Base-by-base conservation (phyloP, 768 basidiomycete species). In the Psilocybe subaeruginosa region DNA sequence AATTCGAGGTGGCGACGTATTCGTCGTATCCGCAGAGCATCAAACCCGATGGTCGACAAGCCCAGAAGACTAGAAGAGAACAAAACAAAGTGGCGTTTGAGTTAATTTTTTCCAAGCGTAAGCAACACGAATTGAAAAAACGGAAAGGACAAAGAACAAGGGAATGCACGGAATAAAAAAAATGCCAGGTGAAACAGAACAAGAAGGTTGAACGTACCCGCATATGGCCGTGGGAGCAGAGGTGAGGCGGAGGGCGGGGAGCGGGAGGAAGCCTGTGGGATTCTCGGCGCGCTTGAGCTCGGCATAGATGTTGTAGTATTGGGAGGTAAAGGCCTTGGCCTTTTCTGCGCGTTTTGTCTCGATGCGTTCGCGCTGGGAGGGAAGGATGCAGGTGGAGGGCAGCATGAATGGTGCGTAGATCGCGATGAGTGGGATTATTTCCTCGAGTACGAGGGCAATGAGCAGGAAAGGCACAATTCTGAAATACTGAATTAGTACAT, bases 301-400 rank as follows among this genome's bases (percentile, higher is more conserved):
- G 29, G 61, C 55, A 27, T 82, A 80, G 14, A 78, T 58, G 8
- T 64, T 57, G 19, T 74, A 75, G 59, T 83, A 75, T n/a, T 70
- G 65, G 11, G 72, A 58, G 1, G 80, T 67, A 59, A 79, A 71
- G 27, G 73, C 76, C 4, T 75, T 68, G 12, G 84, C 78, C 67
- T 87, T 84, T 69, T 74, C 81, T 66, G 68, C 80, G 72, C 76
- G 86, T 79, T 72, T 80, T 63, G 71, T 79, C 69, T 76, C 89
- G 79, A 76, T 94, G 76, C 77, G 89, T 71, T 69, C 79, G 39
- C 82, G 85, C 75, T 95, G 93, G 11, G 90, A 87, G 1, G 93
- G 91, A 4, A 95, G 82, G 57, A 95, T 81, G 69, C 92, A 94
- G 0, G 93, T 95, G 2, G 92, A 94, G 0, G 93, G 93, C 29